Conservation (phyloP, 768 basidiomycete genomes). For the Brasilioporus rufonigricans region DNA sequence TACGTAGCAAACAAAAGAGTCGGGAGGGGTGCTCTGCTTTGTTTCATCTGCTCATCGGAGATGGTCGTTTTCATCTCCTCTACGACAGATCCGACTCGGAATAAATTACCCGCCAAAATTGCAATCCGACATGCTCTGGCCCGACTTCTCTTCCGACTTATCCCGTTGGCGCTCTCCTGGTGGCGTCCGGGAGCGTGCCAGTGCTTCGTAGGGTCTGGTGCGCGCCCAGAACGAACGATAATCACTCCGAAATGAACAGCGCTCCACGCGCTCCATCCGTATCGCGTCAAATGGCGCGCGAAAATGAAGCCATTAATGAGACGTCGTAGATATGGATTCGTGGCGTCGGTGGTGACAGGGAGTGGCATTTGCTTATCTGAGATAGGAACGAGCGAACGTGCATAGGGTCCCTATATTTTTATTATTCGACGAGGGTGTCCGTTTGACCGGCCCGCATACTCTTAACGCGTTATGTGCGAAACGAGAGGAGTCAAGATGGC, state of each 20-base stretch:
- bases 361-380: conserved; percentile 6
- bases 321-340: conserved; percentile 4
- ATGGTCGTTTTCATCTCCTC: conserved; percentile 6
- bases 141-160: background rate
- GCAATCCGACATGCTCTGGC: background rate
- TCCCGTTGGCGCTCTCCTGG: conserved; percentile 3
- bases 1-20: background rate
- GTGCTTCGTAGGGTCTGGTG: background rate
- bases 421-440: background rate
- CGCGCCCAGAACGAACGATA: background rate
- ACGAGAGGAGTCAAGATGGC: background rate
- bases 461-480: background rate
- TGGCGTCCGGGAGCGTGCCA: conserved; percentile 7
- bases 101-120: conserved; percentile 1
- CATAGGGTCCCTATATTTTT: conserved; percentile 9
- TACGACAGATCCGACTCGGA: conserved; percentile 7
- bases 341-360: conserved; percentile 1
- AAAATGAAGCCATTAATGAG: conserved; percentile 5
- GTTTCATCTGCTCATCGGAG: conserved; percentile 9
- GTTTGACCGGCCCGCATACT: background rate
- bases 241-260: conserved; percentile 19
- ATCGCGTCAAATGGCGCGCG: conserved; percentile 1
- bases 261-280: conserved; percentile 17
- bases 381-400: conserved; percentile 5
- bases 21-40: background rate